Conservation (phyloP, 169 alveolate species). For the Eimeria necatrix region DNA sequence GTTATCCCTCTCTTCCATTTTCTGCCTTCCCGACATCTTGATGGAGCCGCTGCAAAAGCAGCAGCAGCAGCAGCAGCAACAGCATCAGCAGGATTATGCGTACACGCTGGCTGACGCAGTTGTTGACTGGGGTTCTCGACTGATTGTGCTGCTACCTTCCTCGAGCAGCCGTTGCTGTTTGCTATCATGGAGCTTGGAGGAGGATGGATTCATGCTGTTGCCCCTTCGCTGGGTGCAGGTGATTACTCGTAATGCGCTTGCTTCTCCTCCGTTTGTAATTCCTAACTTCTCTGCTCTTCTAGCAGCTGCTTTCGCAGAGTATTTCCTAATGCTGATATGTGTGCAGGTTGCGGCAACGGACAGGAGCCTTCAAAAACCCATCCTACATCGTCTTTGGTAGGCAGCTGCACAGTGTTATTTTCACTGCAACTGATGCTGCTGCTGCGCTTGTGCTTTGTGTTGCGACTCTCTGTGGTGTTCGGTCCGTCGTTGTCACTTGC, state of each 20-base stretch:
- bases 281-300: neutral
- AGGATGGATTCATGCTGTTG: neutral
- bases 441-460: neutral
- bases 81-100: slow-evolving; percentile 35
- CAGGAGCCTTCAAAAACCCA: slow-evolving; percentile 6
- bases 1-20: slow-evolving; percentile 15
- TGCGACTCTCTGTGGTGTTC: neutral
- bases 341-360: slow-evolving; percentile 2
- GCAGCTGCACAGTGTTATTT: neutral
- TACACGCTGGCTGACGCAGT: slow-evolving; percentile 6
- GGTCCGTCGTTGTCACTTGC: neutral
- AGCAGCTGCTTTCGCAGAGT: neutral
- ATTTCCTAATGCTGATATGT: neutral
- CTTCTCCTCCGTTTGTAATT: neutral
- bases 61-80: slow-evolving; percentile 21
- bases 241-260: neutral
- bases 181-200: neutral
- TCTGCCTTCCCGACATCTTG: neutral
- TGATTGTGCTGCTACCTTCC: slow-evolving; percentile 2
- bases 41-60: neutral
- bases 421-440: slow-evolving; percentile 27
- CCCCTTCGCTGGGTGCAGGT: slow-evolving; percentile 37
- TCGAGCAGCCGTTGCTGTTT: slow-evolving; percentile 24
- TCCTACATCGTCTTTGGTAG: slow-evolving; percentile 41
- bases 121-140: slow-evolving; percentile 9